phyloP scores from a whole-genome alignment of 345 rosid species.

The Salix dunnii region DNA sequence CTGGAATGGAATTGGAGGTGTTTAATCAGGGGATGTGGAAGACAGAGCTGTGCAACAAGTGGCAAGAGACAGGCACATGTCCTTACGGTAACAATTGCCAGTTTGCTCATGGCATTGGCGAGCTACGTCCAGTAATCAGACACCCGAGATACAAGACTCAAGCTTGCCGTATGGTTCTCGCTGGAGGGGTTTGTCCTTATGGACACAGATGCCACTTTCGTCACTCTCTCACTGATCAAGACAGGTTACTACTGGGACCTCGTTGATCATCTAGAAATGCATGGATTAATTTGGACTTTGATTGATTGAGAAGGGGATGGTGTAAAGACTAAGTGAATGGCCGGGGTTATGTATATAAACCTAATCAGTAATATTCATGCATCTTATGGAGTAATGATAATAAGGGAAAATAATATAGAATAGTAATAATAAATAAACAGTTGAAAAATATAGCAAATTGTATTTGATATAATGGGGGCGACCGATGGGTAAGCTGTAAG shows the following conservation, averaged over 20 bases:
- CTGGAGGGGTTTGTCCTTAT: constrained; percentile 15
- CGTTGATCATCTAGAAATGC: not conserved
- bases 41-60: constrained; percentile 25
- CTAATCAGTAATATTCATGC: not conserved
- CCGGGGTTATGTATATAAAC: not conserved
- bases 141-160: constrained; percentile 26
- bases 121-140: constrained; percentile 19
- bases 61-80: constrained; percentile 21
- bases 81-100: constrained; percentile 17
- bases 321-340: constrained; percentile 9
- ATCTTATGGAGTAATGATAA: not conserved
- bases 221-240: constrained; percentile 23
- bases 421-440: not conserved
- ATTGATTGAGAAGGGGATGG: not conserved
- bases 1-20: constrained; percentile 14
- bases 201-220: constrained; percentile 25
- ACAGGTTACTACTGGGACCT: constrained; percentile 2
- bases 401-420: not conserved
- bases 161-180: constrained; percentile 17
- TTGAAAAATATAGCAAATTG: not conserved
- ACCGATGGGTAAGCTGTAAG: not conserved
- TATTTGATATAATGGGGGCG: not conserved
- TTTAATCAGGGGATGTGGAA: constrained; percentile 24
- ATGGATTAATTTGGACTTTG: not conserved
- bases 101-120: constrained; percentile 20